Evolutionary conservation across 1,139 yeast species (phyloP), one percentile per base, ranked within the genome.

Genomic region (Candida smagusa): DNA sequence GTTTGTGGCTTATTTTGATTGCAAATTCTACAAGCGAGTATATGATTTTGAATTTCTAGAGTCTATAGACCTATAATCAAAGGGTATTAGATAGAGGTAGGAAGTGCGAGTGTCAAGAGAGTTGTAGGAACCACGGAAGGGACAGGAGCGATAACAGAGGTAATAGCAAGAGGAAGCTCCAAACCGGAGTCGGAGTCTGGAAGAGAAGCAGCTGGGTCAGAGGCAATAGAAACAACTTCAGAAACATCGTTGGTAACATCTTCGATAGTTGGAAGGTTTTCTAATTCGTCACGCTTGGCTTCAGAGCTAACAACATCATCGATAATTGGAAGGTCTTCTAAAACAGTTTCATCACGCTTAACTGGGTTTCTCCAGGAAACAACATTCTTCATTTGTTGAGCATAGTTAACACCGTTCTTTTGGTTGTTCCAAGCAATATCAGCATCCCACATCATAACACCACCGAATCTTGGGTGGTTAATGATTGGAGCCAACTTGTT

Each of bases 381-480:
- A 24, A 24, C 27, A 24, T 24, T 24, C 27, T 45, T 45, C 46
- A 47, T 41, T 31, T 41, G 44, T 25, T 45, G 36, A 21, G 42
- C 49, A 30, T 34, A 47, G 31, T 44, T 41, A 11, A 37, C 22
- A 8, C 47, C 50, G 22, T 32, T 21, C 25, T 37, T 38, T 7
- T 22, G 33, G 28, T 46, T 24, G 23, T 22, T 46, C 25, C 35
- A 26, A 9, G 37, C 37, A 29, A 29, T n/a, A 24, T 22, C 16
- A 8, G 33, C 33, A n/a, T 29, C 33, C 33, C 37, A 29, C 9
- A 34, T n/a, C 28, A 24, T 28, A 13, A 34, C 29, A 12, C 36
- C 36, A 7, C 36, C 36, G 40, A 57, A 56, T 25, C 6, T 37
- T 24, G 54, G 30, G 35, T 43, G 49, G 28, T 47, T 41, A 30